Evolutionary conservation across 2,329 filamentous ascomycete genomes (phyloP).

Genomic region (Phaeophleospora eucalypticola): DNA sequence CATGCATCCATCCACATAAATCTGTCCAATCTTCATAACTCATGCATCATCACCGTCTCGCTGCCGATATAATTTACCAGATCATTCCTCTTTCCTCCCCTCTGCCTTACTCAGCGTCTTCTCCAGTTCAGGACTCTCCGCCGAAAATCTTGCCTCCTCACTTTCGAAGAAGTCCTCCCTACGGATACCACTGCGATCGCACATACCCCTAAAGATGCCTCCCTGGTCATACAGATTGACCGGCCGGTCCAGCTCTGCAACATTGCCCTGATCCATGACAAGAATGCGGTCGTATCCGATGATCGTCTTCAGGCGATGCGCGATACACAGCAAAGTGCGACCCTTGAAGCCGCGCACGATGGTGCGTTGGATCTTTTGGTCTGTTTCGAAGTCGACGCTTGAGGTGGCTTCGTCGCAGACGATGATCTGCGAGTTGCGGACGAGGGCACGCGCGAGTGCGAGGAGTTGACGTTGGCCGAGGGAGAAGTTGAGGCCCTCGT

Average conservation of each 20-base stretch:
- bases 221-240: conserved; percentile 65
- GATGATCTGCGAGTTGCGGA: conserved; percentile 84
- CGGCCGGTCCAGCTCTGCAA: conserved; percentile 82
- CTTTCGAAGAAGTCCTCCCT: conserved; percentile 44
- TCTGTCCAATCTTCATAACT: too few relatives aligned
- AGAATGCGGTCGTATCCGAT: conserved; percentile 90
- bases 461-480: conserved; percentile 93
- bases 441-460: conserved; percentile 85
- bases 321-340: conserved; percentile 86
- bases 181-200: conserved; percentile 75
- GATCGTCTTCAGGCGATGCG: conserved; percentile 86
- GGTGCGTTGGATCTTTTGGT: conserved; percentile 88
- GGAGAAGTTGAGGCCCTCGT: conserved; percentile 94
- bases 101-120: conserved; percentile 24
- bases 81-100: conserved; percentile 1
- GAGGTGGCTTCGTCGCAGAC: conserved; percentile 96
- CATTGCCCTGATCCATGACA: conserved; percentile 86
- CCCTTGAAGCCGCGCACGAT: conserved; percentile 82
- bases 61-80: neutral
- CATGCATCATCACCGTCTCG: too few relatives aligned
- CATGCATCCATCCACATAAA: too few relatives aligned
- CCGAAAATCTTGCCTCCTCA: conserved; percentile 26
- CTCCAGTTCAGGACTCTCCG: conserved; percentile 25
- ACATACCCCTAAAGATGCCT: conserved; percentile 86
- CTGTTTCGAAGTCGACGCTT: conserved; percentile 91